Conservation (phyloP, 108 stramenopile species). For the Ochromonas danica region DNA sequence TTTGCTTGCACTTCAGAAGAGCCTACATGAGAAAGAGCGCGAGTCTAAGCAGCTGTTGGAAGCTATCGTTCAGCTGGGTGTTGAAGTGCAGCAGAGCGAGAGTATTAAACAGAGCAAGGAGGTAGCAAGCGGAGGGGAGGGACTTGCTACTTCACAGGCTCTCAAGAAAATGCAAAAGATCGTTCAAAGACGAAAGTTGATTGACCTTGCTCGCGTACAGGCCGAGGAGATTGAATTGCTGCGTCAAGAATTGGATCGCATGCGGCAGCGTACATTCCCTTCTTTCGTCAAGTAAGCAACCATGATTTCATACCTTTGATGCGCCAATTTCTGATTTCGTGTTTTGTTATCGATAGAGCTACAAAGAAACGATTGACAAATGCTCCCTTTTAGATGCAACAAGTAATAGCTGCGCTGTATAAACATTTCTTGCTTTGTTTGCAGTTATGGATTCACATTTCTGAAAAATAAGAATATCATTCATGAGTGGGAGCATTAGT, state of each 20-base stretch:
- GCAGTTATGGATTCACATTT: too few relatives aligned
- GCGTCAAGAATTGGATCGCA: constrained; percentile 56
- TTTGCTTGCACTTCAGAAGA: background rate
- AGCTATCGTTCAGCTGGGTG: constrained; percentile 39
- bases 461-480: too few relatives aligned
- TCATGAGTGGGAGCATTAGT: too few relatives aligned
- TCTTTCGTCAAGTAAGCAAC: constrained; percentile 44
- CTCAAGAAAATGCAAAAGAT: constrained; percentile 54
- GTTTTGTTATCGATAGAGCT: too few relatives aligned
- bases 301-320: too few relatives aligned
- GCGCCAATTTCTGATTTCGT: too few relatives aligned
- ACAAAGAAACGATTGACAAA: too few relatives aligned
- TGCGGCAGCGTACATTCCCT: constrained; percentile 63
- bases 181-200: constrained; percentile 46
- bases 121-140: background rate
- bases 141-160: background rate
- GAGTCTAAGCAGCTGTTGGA: constrained; percentile 44
- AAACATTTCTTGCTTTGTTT: too few relatives aligned
- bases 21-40: constrained; percentile 34
- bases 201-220: constrained; percentile 58
- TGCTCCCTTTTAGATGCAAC: too few relatives aligned
- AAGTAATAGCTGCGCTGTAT: too few relatives aligned
- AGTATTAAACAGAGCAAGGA: constrained; percentile 36
- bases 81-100: constrained; percentile 42
- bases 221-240: constrained; percentile 62